Evolutionary conservation across 1,139 yeast species (phyloP), one percentile per base, ranked within the genome.

Genomic region (Saccharomyces hybrid): DNA sequence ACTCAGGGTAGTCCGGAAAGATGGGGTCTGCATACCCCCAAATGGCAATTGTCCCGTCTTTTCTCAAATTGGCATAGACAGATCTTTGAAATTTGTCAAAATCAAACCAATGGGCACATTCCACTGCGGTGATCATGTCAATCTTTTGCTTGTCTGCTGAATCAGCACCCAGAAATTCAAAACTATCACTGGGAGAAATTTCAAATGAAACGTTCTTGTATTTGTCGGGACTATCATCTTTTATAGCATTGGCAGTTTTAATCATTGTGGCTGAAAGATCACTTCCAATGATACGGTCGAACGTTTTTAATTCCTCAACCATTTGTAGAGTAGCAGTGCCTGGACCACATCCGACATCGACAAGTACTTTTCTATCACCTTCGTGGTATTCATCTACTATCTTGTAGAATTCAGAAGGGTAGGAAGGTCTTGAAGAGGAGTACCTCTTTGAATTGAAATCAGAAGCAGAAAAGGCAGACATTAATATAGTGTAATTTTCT

Each of bases 321-420:
- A 86, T 67, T 48, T 82, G 79, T 57, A 77, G 73, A 0, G 91
- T 77, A 1, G 85, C 91, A 60, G 84, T 84, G 0, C 96, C 96
- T 0, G 96, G 85, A 1, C 96, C 96, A 64, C 89, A 82, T 0
- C 95, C 96, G 20, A 86, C 71, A 67, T 88, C 96, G 11, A 87
- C 67, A 0, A 80, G 80, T 32, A 73, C 56, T 0, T 70, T 58
- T 1, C 61, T 58, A 1, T 62, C 55, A 23, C 72, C 71, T n/a
- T 59, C 50, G 54, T 76, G 78, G 60, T 76, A 80, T 1, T 66
- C 56, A 9, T 70, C 57, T 16, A 86, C 63, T 11, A 71, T 63
- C n/a, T 73, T 63, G 62, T 76, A 84, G 61, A 85, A 80, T 2
- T 76, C 65, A 0, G 70, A 62, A 0, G 89, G 88, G 61, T 86